Conservation (phyloP, 2,329 filamentous ascomycete species). For the Hypoxylon sp. region DNA sequence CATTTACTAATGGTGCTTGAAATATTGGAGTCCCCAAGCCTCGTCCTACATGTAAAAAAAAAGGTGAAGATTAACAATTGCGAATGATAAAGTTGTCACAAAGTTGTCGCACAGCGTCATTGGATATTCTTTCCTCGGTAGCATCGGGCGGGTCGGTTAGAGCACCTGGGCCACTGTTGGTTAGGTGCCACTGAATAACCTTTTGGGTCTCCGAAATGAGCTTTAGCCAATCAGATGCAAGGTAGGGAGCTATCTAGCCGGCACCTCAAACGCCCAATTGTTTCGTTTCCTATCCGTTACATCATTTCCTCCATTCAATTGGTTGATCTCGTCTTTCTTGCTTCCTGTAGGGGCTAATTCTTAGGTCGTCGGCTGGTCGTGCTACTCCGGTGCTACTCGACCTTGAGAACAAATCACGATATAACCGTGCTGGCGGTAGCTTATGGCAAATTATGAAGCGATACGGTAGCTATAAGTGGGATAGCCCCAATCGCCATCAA, state of each 20-base stretch:
- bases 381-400: background rate
- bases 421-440: conserved; percentile 14
- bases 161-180: background rate
- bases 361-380: background rate
- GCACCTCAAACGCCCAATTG: conserved; percentile 50
- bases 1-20: background rate
- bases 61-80: background rate
- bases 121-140: background rate
- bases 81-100: background rate
- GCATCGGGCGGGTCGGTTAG: background rate
- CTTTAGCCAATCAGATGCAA: conserved; percentile 37
- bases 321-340: conserved; percentile 17
- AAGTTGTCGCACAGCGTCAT: background rate
- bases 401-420: conserved; percentile 13
- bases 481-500: conserved; percentile 6
- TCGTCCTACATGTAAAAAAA: background rate
- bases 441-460: too few species aligned
- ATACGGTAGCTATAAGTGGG: conserved; percentile 14
- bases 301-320: conserved; percentile 38
- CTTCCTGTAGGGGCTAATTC: conserved; percentile 28
- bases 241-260: conserved; percentile 35
- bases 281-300: conserved; percentile 51
- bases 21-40: background rate
- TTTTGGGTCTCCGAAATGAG: background rate
- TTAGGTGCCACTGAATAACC: conserved; percentile 19